phyloP scores from a whole-genome alignment of 805 yeast genomes.

The Nakazawaea molendinolei region DNA sequence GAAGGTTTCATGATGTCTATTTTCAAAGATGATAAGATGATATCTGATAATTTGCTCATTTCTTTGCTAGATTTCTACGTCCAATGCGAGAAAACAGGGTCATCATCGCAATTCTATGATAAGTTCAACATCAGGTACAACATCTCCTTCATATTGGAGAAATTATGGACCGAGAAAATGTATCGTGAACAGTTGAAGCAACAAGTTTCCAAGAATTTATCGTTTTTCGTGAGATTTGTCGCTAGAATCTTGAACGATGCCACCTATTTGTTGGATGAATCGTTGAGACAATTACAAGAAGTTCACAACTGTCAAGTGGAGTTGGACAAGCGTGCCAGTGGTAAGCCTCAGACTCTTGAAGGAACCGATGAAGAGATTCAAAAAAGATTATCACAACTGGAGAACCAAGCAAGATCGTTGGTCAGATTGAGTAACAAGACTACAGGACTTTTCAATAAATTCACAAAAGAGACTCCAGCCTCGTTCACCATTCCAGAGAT shows the following conservation, averaged over 20 bases:
- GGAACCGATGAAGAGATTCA: conserved; percentile 60
- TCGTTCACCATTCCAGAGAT: conserved; percentile 86
- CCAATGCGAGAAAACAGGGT: conserved; percentile 93
- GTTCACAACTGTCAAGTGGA: conserved; percentile 76
- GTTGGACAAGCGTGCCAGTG: conserved; percentile 40
- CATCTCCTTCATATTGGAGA: conserved; percentile 76
- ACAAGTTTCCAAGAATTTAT: conserved; percentile 63
- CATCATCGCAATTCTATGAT: conserved; percentile 91
- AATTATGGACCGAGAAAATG: conserved; percentile 68
- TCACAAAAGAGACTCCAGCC: conserved; percentile 78
- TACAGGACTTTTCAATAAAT: conserved; percentile 67
- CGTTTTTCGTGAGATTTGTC: conserved; percentile 84
- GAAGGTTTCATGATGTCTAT: conserved; percentile 72
- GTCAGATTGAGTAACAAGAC: conserved; percentile 82
- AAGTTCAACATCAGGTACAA: conserved; percentile 88
- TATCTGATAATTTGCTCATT: conserved; percentile 62
- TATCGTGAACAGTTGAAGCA: conserved; percentile 64
- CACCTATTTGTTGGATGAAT: conserved; percentile 86
- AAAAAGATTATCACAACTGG: conserved; percentile 52
- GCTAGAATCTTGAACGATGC: conserved; percentile 95
- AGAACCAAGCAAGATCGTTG: conserved; percentile 72
- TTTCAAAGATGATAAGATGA: conserved; percentile 57
- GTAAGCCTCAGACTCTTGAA: conserved; percentile 23
- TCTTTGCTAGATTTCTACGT: conserved; percentile 87
- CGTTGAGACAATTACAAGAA: conserved; percentile 68